Evolutionary conservation across 495 filamentous ascomycete species (phyloP).

Genomic region (Articulospora tetracladia): DNA sequence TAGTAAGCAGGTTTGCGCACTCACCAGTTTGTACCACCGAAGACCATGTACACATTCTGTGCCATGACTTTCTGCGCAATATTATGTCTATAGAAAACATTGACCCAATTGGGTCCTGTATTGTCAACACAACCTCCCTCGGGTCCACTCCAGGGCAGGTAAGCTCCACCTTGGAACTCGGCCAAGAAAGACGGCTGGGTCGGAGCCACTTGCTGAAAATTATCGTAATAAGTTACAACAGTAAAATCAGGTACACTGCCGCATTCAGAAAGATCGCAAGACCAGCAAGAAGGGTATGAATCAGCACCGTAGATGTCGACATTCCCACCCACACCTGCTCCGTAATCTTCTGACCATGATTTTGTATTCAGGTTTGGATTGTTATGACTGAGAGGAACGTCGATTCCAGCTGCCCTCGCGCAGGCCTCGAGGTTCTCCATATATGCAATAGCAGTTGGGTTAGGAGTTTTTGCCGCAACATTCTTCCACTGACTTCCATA

Average conservation of each 20-base stretch:
- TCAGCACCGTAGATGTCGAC: conserved; percentile 56
- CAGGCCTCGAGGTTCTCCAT: conserved; percentile 51
- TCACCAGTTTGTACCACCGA: conserved; percentile 54
- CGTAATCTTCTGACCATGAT: conserved; percentile 44
- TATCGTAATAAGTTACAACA: conserved; percentile 22
- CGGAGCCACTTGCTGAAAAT: conserved; percentile 41
- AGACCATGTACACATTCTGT: conserved; percentile 48
- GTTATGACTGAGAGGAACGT: conserved; percentile 50
- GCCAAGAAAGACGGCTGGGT: conserved; percentile 55
- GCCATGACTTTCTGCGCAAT: conserved; percentile 41
- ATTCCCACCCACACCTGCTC: conserved; percentile 43
- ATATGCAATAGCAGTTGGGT: conserved; percentile 45
- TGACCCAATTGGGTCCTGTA: conserved; percentile 49
- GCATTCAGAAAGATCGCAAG: conserved; percentile 49
- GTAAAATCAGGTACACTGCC: conserved; percentile 49
- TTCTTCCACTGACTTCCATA: conserved; percentile 53
- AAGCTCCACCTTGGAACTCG: conserved; percentile 62
- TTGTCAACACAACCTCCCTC: conserved; percentile 40
- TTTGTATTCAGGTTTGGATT: conserved; percentile 41
- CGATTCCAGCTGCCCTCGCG: conserved; percentile 49
- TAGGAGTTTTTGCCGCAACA: conserved; percentile 38
- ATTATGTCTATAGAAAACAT: conserved; percentile 55
- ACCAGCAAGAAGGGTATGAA: conserved; percentile 61
- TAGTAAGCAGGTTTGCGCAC: background rate
- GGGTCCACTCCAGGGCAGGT: conserved; percentile 58